These are phyloP conservation scores for Eucalyptus tenuipes DNA, from an alignment of 345 rosid species.

Conservation along the genomic window DNA sequence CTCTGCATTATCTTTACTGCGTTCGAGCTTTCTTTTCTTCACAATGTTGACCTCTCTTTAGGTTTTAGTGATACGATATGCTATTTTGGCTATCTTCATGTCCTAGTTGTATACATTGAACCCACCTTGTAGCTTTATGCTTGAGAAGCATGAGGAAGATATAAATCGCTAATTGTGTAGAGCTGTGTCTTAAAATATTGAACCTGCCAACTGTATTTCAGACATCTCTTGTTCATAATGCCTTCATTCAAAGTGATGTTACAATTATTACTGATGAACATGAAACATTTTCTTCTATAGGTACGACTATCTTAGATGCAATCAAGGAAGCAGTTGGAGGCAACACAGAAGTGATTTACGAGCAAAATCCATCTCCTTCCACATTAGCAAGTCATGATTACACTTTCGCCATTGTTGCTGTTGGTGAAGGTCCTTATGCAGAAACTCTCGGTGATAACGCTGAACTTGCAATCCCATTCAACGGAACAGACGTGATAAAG, in stretches of 20 bases:
- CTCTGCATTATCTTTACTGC: not conserved
- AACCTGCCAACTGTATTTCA: not conserved
- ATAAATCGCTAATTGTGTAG: not conserved
- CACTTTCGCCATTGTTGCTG: constrained; percentile 61
- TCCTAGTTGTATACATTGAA: not conserved
- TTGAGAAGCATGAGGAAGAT: not conserved
- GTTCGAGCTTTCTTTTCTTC: not conserved
- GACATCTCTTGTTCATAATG: not conserved
- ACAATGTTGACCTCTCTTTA: not conserved
- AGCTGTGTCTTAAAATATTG: not conserved
- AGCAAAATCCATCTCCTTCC: constrained; percentile 40
- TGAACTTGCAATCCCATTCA: constrained; percentile 48
- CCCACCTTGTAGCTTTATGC: not conserved
- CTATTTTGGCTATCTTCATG: not conserved
- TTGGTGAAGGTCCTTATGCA: constrained; percentile 78
- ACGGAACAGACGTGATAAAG: constrained; percentile 37
- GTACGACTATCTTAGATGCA: constrained; percentile 78
- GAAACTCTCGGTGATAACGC: constrained; percentile 51
- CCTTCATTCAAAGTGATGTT: not conserved
- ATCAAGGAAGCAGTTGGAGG: constrained; percentile 46
- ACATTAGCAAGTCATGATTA: constrained; percentile 29
- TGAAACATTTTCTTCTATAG: constrained; percentile 12
- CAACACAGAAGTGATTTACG: constrained; percentile 52
- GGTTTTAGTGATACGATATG: not conserved
- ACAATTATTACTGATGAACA: not conserved